These are phyloP conservation scores for Fusarium sp. DNA, from an alignment of 2,329 filamentous ascomycete genomes.

Conservation along the genomic window DNA sequence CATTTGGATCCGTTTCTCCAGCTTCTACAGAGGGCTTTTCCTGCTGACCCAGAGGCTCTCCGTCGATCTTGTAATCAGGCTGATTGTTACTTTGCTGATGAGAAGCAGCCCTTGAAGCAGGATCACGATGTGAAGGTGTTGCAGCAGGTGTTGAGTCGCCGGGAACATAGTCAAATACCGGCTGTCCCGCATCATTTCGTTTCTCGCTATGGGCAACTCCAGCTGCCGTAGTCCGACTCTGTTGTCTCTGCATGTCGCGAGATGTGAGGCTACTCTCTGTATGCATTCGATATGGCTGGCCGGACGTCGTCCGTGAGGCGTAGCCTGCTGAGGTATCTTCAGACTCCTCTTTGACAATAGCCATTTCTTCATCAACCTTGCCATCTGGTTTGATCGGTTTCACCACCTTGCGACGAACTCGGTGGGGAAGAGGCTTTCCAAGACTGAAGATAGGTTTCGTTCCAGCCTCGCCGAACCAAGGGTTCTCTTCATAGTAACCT, in stretches of 20 bases:
- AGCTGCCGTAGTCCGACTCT: constrained; percentile 13
- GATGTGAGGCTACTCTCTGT: constrained; percentile 6
- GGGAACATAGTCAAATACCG: constrained; percentile 24
- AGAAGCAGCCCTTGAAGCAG: neutral
- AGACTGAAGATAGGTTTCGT: constrained; percentile 40
- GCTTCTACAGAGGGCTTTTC: constrained; percentile 28
- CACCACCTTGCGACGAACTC: constrained; percentile 20
- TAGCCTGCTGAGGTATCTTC: neutral
- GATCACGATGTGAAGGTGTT: neutral
- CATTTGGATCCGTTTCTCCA: constrained; percentile 26
- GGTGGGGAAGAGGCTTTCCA: constrained; percentile 36
- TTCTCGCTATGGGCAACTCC: constrained; percentile 21
- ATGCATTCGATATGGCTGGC: neutral
- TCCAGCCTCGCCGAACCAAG: constrained; percentile 32
- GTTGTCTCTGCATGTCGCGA: constrained; percentile 4
- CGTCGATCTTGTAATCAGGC: constrained; percentile 30
- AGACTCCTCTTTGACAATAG: neutral
- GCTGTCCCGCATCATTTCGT: constrained; percentile 20
- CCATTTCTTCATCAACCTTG: constrained; percentile 30
- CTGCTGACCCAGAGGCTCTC: constrained; percentile 32
- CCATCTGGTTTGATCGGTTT: constrained; percentile 8
- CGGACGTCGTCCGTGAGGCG: constrained; percentile 5
- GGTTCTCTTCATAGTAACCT: constrained; percentile 34
- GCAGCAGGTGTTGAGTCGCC: neutral
- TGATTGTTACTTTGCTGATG: neutral